phyloP scores from a whole-genome alignment of 345 rosid species.

The Aurinia saxatilis region DNA sequence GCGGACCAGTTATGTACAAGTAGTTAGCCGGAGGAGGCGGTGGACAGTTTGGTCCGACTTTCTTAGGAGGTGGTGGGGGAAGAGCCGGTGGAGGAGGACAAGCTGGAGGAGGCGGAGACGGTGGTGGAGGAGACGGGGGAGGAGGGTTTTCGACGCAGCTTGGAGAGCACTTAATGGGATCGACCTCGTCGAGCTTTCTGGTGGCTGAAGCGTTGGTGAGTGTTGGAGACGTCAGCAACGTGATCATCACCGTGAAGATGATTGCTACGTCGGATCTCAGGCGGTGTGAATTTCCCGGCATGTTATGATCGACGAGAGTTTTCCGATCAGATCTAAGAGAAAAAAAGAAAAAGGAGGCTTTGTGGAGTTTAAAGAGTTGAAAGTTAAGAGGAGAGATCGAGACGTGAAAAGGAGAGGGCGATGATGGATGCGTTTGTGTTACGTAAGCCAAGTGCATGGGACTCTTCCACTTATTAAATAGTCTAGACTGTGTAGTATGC shows the following conservation, averaged over 20 bases:
- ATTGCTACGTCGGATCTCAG: background rate
- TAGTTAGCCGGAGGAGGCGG: constrained; percentile 48
- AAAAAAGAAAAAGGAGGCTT: background rate
- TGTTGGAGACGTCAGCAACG: constrained; percentile 20
- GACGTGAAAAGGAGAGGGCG: constrained; percentile 24
- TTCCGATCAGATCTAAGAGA: background rate
- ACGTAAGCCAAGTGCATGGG: constrained; percentile 34
- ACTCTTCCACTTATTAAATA: constrained; percentile 23
- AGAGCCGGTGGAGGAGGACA: constrained; percentile 45
- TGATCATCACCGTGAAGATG: constrained; percentile 20
- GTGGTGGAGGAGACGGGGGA: constrained; percentile 41
- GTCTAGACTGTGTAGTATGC: background rate
- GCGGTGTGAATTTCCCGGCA: constrained; percentile 3
- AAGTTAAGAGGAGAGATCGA: constrained; percentile 7
- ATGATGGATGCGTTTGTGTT: constrained; percentile 28
- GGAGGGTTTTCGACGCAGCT: constrained; percentile 47
- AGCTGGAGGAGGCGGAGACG: constrained; percentile 29
- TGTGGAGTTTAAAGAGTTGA: background rate
- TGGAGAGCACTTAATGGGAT: constrained; percentile 44
- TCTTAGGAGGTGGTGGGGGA: constrained; percentile 36
- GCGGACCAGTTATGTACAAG: constrained; percentile 57
- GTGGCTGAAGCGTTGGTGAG: constrained; percentile 10
- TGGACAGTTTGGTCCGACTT: constrained; percentile 43
- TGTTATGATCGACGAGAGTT: constrained; percentile 6
- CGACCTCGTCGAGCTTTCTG: constrained; percentile 28